Base-by-base conservation (phyloP, 441 rosid species). In the Arabidopsis lyrata region DNA sequence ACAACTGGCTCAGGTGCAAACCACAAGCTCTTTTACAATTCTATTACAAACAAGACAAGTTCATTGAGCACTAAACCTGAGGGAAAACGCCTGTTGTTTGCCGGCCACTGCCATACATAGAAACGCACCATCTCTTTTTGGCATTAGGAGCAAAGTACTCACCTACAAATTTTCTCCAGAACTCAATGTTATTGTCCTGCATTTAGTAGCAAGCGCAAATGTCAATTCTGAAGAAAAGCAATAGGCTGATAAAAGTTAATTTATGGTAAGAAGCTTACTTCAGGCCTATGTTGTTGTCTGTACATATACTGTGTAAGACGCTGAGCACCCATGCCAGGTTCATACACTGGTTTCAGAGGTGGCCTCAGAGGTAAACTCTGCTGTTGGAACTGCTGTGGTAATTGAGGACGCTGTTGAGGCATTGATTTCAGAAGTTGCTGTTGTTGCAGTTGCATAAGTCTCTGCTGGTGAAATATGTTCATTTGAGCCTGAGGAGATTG, bases 241-340 rank as follows among this genome's bases (percentile, higher is more conserved):
- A 5, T 22, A 48, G 6, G 52, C 18, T 52, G 60, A n/a, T 4
- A 13, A 1, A 7, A 24, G 7, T 9, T 42, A 22, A 38, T 12
- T 20, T 29, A 18, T 0, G 4, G 55, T 68, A 65, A 55, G 81
- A 60, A 76, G 77, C 12, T 85, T 85, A 96, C 99, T 77, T 90
- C 91, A 39, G 99, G 99, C 75, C 99, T 93, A 72, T 83, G 97
- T 73, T 95, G 99, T 76, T 95, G 99, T 67, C 91, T 91, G 83
- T 82, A 88, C 94, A 95, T 93, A 85, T 88, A 95, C 76, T 84
- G 90, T 2, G 97, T 91, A 60, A 95, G 81, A 48, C 97, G 93
- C 53, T 95, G 91, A 38, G 98, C 97, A 74, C 98, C 91, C 87
- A 82, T 91, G 79, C 98, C 99, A 41, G 97, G 97, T 82, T 93